Evolutionary conservation across 2,329 filamentous ascomycete species (phyloP).

Genomic region (Emergomyces pasteurianus): DNA sequence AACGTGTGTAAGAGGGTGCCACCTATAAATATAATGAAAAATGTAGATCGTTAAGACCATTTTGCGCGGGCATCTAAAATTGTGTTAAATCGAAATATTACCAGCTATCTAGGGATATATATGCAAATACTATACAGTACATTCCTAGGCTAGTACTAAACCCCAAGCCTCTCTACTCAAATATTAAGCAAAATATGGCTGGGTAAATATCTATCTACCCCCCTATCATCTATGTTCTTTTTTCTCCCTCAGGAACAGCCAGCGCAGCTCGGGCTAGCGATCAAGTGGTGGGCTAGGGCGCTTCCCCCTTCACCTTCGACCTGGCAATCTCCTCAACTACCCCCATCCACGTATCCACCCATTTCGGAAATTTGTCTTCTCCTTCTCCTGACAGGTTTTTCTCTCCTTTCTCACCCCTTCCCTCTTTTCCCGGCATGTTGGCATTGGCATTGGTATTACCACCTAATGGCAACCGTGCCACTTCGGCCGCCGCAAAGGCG

Average conservation of each 20-base stretch:
- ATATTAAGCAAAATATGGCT: too few species aligned
- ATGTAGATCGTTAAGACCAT: too few species aligned
- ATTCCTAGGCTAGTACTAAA: too few species aligned
- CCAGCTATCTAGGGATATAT: too few species aligned
- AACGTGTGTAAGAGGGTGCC: too few species aligned
- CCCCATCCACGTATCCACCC: constrained; percentile 50
- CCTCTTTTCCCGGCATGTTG: constrained; percentile 33
- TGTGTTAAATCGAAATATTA: too few species aligned
- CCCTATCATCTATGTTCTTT: background rate
- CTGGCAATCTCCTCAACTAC: constrained; percentile 33
- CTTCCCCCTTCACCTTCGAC: constrained; percentile 5
- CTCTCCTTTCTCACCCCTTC: constrained; percentile 42
- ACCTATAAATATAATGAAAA: too few species aligned
- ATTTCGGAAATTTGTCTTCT: constrained; percentile 69
- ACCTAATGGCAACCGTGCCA: constrained; percentile 62
- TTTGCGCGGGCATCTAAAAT: too few species aligned
- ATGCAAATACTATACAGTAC: too few species aligned
- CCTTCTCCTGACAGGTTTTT: constrained; percentile 18
- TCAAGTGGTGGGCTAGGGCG: background rate
- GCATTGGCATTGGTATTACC: constrained; percentile 47
- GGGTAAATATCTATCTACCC: background rate
- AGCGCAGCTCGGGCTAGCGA: background rate
- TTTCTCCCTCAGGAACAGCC: background rate
- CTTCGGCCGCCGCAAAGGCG: constrained; percentile 56
- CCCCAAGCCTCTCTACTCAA: too few species aligned